Evolutionary conservation across 2,329 filamentous ascomycete genomes (phyloP), one percentile per base, ranked within the genome.

Genomic region (Sordariomycetes sp.): DNA sequence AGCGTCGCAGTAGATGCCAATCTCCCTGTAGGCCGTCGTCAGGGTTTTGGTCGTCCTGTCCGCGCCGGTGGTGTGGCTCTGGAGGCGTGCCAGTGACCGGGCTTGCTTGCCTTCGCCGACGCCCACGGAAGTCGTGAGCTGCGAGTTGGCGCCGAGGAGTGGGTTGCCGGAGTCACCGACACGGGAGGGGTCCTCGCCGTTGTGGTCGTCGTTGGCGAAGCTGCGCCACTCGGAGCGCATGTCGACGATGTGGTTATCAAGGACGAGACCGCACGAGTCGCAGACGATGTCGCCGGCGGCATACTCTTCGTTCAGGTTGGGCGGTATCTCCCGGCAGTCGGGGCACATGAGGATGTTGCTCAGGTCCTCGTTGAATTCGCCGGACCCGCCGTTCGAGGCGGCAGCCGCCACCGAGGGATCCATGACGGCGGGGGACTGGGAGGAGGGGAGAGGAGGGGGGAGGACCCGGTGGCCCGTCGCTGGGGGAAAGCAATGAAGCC

Each of bases 141-240:
- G 91, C 63, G 90, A 88, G 59, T 91, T n/a, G n/a, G n/a, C 92
- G 67, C 96, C 91, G 59, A 96, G 81, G 51, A 99, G 85, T 58
- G 90, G 87, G 68, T 97, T 97, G 61, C 88, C 87, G 6, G 88
- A 89, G 65, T 97, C 94, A 76, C 94, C 94, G 63, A 99, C 93
- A 90, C 94, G 94, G 60, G 91, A 97, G 4, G 95, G 94, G 65
- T 99, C 94, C 66, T 97, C 95, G 68, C 89, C 92, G 67, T 90
- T 90, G 71, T 96, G 90, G 70, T 99, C 95, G 68, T 99, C 94
- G 70, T 97, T 97, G 69, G 92, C 91, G 75, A 99, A 99, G 1
- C 94, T 99, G 70, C 94, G 90, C 94, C 94, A 99, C 76, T 99
- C 94, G 54, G 91, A 96, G 62, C 95, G 88, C 61, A 90, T 95